Evolutionary conservation across 805 yeast species (phyloP).

Genomic region (Hanseniaspora lachancei): DNA sequence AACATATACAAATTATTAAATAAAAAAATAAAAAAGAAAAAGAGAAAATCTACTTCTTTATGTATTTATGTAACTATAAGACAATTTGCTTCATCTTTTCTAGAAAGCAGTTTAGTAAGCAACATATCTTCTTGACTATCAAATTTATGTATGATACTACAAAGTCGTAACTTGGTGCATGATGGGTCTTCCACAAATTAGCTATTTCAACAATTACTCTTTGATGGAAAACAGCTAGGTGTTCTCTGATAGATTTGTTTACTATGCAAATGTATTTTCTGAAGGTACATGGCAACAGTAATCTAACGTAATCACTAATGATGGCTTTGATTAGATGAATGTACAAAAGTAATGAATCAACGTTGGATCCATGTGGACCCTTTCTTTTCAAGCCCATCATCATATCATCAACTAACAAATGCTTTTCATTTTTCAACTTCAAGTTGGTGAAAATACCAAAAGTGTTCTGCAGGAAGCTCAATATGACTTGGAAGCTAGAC

Average conservation of each 20-base stretch:
- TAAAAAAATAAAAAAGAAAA: neutral
- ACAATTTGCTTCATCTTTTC: conserved; percentile 9
- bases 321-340: neutral
- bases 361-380: neutral
- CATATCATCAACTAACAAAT: conserved; percentile 1
- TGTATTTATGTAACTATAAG: neutral
- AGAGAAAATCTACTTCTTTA: neutral
- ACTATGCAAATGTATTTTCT: neutral
- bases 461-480: conserved; percentile 3
- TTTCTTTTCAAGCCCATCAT: neutral
- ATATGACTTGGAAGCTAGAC: neutral
- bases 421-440: conserved; percentile 9
- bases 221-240: conserved; percentile 3
- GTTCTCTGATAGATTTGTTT: neutral
- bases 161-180: neutral
- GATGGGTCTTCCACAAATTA: neutral
- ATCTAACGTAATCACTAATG: neutral
- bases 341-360: neutral
- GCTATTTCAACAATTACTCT: conserved; percentile 11
- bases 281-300: neutral
- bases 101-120: neutral
- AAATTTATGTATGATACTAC: neutral
- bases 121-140: neutral
- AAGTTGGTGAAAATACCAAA: conserved; percentile 1
- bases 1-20: too few relatives aligned